Conservation (phyloP, 2,329 filamentous ascomycete genomes). For the Dendrostoma leiphaemia region DNA sequence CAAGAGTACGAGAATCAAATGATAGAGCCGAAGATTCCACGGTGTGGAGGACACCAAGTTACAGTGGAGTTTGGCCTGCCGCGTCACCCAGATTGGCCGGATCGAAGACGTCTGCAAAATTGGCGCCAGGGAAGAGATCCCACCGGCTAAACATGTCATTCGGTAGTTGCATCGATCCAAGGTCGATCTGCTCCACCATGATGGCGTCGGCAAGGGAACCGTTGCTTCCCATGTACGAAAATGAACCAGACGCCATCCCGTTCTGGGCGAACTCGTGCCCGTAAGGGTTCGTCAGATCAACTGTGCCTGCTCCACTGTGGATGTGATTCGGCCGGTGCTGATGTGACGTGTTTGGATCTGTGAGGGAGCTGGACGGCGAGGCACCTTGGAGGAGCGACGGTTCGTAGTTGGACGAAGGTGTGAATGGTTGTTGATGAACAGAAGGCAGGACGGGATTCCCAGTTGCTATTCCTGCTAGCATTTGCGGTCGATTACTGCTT, state of each 20-base stretch:
- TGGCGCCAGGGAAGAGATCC: constrained; percentile 66
- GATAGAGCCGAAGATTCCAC: too few relatives aligned
- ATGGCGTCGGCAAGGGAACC: constrained; percentile 46
- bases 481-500: constrained; percentile 24
- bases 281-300: constrained; percentile 18
- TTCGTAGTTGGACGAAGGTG: constrained; percentile 45
- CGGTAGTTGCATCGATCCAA: constrained; percentile 59
- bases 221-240: constrained; percentile 30
- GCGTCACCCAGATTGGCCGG: not conserved
- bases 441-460: constrained; percentile 22
- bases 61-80: constrained; percentile 1
- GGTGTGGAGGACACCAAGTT: not conserved
- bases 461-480: constrained; percentile 24
- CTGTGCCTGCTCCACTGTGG: constrained; percentile 6
- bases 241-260: constrained; percentile 25
- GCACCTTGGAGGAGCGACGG: constrained; percentile 34
- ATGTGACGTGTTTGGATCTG: constrained; percentile 27
- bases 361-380: constrained; percentile 42
- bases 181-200: constrained; percentile 76
- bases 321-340: constrained; percentile 16
- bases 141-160: constrained; percentile 69
- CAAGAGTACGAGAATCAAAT: too few relatives aligned
- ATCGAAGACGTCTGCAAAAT: constrained; percentile 59
- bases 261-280: constrained; percentile 27
- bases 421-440: constrained; percentile 27